Percentiles rank a stretch among this genome's conserved stretches.
phyloP scores from a whole-genome alignment of 176 grass and related monocot genomes.

The Pontederia paniculata region DNA sequence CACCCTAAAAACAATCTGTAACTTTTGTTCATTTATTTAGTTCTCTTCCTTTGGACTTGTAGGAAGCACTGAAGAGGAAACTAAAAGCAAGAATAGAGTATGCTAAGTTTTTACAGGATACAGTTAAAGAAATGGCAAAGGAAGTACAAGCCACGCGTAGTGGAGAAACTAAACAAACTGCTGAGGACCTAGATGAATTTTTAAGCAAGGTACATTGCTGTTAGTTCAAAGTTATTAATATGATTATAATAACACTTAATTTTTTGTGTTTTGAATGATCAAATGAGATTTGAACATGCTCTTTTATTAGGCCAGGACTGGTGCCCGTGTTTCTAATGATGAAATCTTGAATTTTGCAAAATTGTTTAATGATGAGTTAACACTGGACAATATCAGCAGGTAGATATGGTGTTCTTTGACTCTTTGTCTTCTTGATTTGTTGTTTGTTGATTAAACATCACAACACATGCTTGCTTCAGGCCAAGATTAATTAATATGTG shows the following conservation, averaged over 20 bases:
- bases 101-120: conserved; percentile 89
- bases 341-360: conserved; percentile 97
- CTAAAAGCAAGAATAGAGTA: conserved; percentile 89
- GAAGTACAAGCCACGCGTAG: conserved; percentile 73
- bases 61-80: conserved; percentile 88
- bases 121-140: conserved; percentile 95
- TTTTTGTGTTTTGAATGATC: too few relatives aligned
- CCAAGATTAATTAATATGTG: conserved; percentile 92
- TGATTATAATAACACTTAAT: too few relatives aligned
- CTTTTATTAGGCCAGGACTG: conserved; percentile 71
- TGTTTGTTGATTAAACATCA: background rate
- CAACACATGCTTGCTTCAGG: conserved; percentile 33
- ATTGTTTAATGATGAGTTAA: conserved; percentile 95
- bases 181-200: conserved; percentile 89
- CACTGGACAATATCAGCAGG: conserved; percentile 96
- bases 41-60: conserved; percentile 19
- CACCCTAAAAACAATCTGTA: too few relatives aligned
- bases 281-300: too few relatives aligned
- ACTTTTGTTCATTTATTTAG: too few relatives aligned
- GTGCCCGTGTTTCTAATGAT: conserved; percentile 73
- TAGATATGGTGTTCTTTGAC: conserved; percentile 20
- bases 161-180: conserved; percentile 86
- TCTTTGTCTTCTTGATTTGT: conserved; percentile 9
- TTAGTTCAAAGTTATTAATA: background rate
- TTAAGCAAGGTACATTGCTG: conserved; percentile 50